Base-by-base conservation (phyloP, 2,329 filamentous ascomycete genomes). In the Akanthomyces uredinophilus region DNA sequence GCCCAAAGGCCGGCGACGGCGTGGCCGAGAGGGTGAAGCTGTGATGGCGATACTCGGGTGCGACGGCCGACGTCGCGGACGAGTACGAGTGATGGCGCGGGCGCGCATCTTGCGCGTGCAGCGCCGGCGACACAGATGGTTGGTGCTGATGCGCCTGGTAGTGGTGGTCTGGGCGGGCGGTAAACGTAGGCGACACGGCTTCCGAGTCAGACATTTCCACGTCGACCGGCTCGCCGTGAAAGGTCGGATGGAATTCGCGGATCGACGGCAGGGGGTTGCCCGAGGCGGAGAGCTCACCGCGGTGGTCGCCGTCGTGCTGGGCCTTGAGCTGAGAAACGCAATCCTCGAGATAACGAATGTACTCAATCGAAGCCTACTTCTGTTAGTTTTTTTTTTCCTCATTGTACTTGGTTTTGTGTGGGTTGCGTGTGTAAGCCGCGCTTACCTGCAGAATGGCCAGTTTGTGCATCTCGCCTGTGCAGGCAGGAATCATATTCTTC, bases 381-480 rank as follows among this genome's bases (percentile, higher is more conserved):
- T 37, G 16, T 24, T 47, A 49, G 14, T 14, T 52, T 24, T 44
- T 4, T 37, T 11, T 50, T 29, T 18, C 16, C 27, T n/a, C 24
- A 4, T 39, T 53, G 3, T 16, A 2, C 18, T 32, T 22, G 1
- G 27, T 8, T 52, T 18, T 18, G 7, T 39, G 37, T 8, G 10
- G 20, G 18, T 27, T 18, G 32, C 14, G 22, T 4, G 20, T 16
- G 16, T 24, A 13, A n/a, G 20, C 22, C 27, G 35, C 35, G 74
- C 82, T 66, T 74, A 96, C 93, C 85, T 97, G 92, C 56, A 98
- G 78, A 68, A 98, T 97, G 18, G 93, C 92, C 62, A 98, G 79
- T 77, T 99, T 99, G 75, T 98, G 95, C 95, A 98, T 98, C 71
- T 98, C 94, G 7, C 92, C 93, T n/a, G 85, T 87, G 74, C 95